These are phyloP conservation scores for Anthostomella pinea DNA, from an alignment of 2,329 filamentous ascomycete genomes.

Conservation along the genomic window DNA sequence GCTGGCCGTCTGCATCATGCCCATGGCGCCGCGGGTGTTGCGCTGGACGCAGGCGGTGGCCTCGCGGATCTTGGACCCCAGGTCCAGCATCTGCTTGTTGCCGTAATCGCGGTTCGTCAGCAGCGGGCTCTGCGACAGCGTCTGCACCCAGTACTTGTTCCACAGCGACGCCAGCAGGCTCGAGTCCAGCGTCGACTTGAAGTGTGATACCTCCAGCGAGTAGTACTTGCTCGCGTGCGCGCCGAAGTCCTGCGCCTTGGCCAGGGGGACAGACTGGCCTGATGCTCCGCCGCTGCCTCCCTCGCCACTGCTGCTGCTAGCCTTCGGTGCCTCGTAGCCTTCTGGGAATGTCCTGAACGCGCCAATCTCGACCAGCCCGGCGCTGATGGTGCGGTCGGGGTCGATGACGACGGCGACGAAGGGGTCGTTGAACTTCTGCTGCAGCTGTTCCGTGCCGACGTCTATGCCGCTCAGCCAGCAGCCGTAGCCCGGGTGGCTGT, in stretches of 20 bases:
- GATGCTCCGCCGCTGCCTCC: constrained; percentile 43
- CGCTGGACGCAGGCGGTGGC: constrained; percentile 44
- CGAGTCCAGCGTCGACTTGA: constrained; percentile 87
- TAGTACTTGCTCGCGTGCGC: constrained; percentile 92
- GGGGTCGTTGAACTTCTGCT: constrained; percentile 84
- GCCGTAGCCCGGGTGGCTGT: constrained; percentile 94
- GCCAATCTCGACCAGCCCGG: constrained; percentile 94
- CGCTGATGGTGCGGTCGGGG: constrained; percentile 89
- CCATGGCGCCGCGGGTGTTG: constrained; percentile 27
- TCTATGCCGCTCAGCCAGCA: constrained; percentile 98
- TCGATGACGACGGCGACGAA: constrained; percentile 96
- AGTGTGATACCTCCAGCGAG: constrained; percentile 84
- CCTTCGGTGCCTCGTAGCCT: constrained; percentile 55
- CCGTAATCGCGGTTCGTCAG: constrained; percentile 91
- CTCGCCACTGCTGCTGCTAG: constrained; percentile 8
- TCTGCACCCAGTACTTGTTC: constrained; percentile 99
- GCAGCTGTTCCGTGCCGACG: constrained; percentile 79
- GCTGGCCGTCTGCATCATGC: constrained; percentile 8
- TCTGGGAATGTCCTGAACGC: constrained; percentile 90
- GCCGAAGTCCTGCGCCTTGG: constrained; percentile 93
- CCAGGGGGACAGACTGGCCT: constrained; percentile 79
- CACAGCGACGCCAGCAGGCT: constrained; percentile 85
- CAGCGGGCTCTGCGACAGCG: constrained; percentile 84
- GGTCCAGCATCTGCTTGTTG: constrained; percentile 86
- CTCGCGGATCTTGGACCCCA: constrained; percentile 77